Evolutionary conservation across 2,329 filamentous ascomycete species (phyloP).

Genomic region (Trichoderma sp.): DNA sequence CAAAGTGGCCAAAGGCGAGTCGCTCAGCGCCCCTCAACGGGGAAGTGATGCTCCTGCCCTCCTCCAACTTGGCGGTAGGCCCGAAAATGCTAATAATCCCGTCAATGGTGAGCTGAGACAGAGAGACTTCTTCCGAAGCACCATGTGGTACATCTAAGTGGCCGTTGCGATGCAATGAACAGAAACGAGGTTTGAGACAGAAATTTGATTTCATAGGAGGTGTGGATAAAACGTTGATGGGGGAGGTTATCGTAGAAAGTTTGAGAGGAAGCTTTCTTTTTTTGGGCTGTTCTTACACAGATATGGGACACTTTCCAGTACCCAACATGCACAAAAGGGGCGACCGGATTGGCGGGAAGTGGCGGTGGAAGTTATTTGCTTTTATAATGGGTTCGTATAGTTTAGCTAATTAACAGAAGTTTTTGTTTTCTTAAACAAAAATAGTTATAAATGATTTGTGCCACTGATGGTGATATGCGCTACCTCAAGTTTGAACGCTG

Average conservation of each 20-base stretch:
- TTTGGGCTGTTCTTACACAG: background rate
- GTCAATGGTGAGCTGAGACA: slow-evolving; percentile 40
- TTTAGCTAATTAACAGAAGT: slow-evolving; percentile 19
- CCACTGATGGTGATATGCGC: background rate
- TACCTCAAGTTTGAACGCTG: background rate
- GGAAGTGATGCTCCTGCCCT: slow-evolving; percentile 38
- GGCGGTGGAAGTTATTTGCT: slow-evolving; percentile 41
- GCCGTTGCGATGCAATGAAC: background rate
- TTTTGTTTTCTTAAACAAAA: background rate
- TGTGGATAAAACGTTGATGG: background rate
- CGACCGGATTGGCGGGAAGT: slow-evolving; percentile 43
- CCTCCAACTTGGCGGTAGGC: slow-evolving; percentile 39
- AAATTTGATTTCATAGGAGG: background rate
- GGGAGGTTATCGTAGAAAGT: background rate
- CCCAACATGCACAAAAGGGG: slow-evolving; percentile 37
- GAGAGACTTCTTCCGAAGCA: slow-evolving; percentile 43
- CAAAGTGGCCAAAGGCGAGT: slow-evolving; percentile 46
- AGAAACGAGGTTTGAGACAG: background rate
- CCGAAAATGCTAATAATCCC: slow-evolving; percentile 32
- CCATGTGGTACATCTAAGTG: slow-evolving; percentile 52
- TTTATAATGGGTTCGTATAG: background rate
- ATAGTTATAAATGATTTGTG: background rate
- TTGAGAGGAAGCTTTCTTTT: background rate
- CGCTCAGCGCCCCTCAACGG: slow-evolving; percentile 32
- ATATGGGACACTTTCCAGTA: slow-evolving; percentile 6